Evolutionary conservation across 2,329 filamentous ascomycete species (phyloP).

Genomic region (Pseudovirgaria hyperparasitica): DNA sequence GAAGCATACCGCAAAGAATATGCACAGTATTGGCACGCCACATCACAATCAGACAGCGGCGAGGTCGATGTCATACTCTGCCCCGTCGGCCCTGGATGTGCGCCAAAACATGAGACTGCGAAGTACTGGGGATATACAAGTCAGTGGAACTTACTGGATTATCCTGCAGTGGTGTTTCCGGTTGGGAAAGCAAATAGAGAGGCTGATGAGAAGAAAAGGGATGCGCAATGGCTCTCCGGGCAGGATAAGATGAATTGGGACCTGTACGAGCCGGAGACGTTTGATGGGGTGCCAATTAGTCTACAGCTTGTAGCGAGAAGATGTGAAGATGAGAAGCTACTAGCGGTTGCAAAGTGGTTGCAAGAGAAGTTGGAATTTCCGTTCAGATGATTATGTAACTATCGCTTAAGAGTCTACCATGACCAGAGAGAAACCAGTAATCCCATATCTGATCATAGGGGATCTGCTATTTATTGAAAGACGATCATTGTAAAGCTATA

Average conservation of each 20-base stretch:
- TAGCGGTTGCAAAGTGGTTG: constrained; percentile 26
- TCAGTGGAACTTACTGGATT: constrained; percentile 59
- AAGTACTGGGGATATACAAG: constrained; percentile 53
- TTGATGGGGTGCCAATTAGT: constrained; percentile 36
- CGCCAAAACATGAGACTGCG: constrained; percentile 41
- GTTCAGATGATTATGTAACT: too few species aligned
- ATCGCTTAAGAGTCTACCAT: too few species aligned
- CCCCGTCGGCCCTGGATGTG: constrained; percentile 43
- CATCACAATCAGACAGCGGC: too few species aligned
- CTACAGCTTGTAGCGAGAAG: constrained; percentile 42
- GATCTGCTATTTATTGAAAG: too few species aligned
- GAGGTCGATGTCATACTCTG: constrained; percentile 49
- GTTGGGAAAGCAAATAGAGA: constrained; percentile 29
- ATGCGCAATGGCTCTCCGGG: constrained; percentile 25
- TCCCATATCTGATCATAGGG: too few species aligned
- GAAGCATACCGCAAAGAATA: constrained; percentile 34
- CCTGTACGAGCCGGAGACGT: constrained; percentile 35
- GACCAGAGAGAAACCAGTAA: too few species aligned
- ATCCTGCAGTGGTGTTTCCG: constrained; percentile 50
- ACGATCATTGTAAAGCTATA: too few species aligned
- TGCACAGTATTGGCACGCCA: constrained; percentile 29
- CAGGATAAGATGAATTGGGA: constrained; percentile 36
- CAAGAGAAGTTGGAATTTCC: constrained; percentile 15
- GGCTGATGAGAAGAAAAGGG: constrained; percentile 24
- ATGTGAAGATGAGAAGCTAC: constrained; percentile 42